phyloP scores from a whole-genome alignment of 345 rosid species.

The Excoecaria cochinchinensis region DNA sequence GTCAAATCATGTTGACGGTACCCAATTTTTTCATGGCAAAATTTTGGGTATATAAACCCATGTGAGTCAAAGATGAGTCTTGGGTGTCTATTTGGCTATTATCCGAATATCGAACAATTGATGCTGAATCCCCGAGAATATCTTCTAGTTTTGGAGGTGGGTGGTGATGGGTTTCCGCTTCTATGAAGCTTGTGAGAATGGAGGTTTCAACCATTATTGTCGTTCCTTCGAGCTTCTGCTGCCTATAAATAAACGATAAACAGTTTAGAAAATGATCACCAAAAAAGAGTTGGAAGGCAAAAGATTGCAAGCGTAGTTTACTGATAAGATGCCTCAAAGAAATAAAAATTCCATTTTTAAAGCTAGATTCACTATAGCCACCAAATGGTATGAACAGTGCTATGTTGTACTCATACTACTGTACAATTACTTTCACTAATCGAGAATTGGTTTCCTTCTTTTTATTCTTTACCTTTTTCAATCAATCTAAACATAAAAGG shows the following conservation, averaged over 20 bases:
- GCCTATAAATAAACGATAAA: slow-evolving; percentile 28
- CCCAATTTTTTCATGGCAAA: no score
- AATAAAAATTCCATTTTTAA: background rate
- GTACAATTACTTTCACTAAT: background rate
- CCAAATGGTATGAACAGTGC: background rate
- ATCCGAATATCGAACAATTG: slow-evolving; percentile 60
- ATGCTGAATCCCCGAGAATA: slow-evolving; percentile 74
- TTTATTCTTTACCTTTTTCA: background rate
- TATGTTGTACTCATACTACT: background rate
- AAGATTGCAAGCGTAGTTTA: background rate
- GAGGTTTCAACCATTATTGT: slow-evolving; percentile 53
- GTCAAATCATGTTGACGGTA: no score
- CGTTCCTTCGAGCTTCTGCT: slow-evolving; percentile 51
- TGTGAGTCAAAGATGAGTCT: slow-evolving; percentile 69
- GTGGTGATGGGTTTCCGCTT: slow-evolving; percentile 45
- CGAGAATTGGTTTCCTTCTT: background rate
- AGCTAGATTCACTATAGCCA: background rate
- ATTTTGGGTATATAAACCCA: no score
- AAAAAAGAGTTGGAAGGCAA: background rate
- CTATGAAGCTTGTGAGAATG: slow-evolving; percentile 42
- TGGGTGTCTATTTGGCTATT: slow-evolving; percentile 65
- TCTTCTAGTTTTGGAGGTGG: slow-evolving; percentile 84
- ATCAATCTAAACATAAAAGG: background rate
- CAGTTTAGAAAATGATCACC: background rate
- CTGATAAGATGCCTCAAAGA: slow-evolving; percentile 1